These are phyloP conservation scores for Acanthamoeba culbertsoni DNA, from an alignment of 208 protist genomes.

Conservation along the genomic window DNA sequence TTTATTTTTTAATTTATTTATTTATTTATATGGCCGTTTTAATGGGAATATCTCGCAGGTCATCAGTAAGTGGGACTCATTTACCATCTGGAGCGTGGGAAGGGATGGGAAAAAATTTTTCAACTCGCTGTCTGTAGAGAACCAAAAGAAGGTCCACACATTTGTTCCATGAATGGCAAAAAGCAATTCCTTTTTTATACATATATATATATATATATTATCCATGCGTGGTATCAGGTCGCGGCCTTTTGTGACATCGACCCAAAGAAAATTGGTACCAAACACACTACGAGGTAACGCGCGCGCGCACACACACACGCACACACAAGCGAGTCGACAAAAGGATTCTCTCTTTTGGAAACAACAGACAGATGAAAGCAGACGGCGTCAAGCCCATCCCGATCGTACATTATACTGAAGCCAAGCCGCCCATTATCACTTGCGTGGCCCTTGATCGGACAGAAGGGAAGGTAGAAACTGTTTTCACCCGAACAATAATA, in stretches of 20 bases:
- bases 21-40: too few relatives aligned
- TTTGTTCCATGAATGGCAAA: background rate
- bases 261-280: conserved; percentile 21
- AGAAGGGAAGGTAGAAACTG: background rate
- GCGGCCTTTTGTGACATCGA: conserved; percentile 28
- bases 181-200: background rate
- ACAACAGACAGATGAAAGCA: background rate
- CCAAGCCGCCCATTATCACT: conserved; percentile 16
- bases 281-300: background rate
- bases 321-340: too few relatives aligned
- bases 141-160: conserved; percentile 39
- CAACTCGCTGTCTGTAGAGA: conserved; percentile 12
- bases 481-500: too few relatives aligned
- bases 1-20: too few relatives aligned
- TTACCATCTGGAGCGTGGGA: conserved; percentile 33
- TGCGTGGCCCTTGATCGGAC: conserved; percentile 1
- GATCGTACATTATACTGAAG: conserved; percentile 11
- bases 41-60: background rate
- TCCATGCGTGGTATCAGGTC: background rate
- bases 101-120: conserved; percentile 37
- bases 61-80: conserved; percentile 39
- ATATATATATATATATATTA: background rate
- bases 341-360: background rate
- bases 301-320: background rate
- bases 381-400: conserved; percentile 2